A percentile compares a stretch with the other conserved stretches of the same genome.
These are phyloP conservation scores for Paraconiothyrium sp. DNA, from an alignment of 2,329 filamentous ascomycete genomes.

Conservation along the genomic window DNA sequence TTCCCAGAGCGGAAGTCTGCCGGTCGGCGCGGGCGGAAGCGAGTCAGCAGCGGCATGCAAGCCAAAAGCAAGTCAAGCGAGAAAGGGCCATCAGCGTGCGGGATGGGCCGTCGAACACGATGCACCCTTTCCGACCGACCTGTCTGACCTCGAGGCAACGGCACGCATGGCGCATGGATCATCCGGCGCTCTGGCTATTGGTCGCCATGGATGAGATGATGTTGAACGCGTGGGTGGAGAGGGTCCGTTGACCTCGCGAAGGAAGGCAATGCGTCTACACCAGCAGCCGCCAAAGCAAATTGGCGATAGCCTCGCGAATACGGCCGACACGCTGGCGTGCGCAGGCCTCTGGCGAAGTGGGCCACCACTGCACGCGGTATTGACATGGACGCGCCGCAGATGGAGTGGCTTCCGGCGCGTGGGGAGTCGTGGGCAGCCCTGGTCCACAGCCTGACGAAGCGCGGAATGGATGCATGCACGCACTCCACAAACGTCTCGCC, in stretches of 20 bases:
- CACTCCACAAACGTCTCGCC: constrained; percentile 10
- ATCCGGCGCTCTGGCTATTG: constrained; percentile 8
- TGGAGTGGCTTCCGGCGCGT: constrained; percentile 12
- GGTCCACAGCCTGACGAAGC: constrained; percentile 2
- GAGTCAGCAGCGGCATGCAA: constrained; percentile 15
- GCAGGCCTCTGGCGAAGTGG: constrained; percentile 10
- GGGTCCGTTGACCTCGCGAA: neutral
- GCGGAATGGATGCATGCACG: constrained; percentile 11
- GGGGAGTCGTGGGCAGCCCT: neutral
- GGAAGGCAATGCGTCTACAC: constrained; percentile 9
- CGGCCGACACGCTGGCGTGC: constrained; percentile 10
- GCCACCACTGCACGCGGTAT: constrained; percentile 3
- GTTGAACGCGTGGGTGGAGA: neutral
- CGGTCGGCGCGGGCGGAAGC: constrained; percentile 11
- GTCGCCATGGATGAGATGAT: neutral
- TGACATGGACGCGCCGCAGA: neutral
- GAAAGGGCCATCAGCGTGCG: constrained; percentile 2
- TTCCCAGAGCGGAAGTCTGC: constrained; percentile 11
- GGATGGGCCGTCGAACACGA: constrained; percentile 13
- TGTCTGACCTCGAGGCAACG: constrained; percentile 10
- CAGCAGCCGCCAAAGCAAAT: neutral
- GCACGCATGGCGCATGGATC: constrained; percentile 3
- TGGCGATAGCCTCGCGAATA: constrained; percentile 1
- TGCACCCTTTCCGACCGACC: constrained; percentile 11
- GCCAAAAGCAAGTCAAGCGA: constrained; percentile 11